Evolutionary conservation across 2,329 filamentous ascomycete genomes (phyloP).

Genomic region (Bipolaris zeicola): DNA sequence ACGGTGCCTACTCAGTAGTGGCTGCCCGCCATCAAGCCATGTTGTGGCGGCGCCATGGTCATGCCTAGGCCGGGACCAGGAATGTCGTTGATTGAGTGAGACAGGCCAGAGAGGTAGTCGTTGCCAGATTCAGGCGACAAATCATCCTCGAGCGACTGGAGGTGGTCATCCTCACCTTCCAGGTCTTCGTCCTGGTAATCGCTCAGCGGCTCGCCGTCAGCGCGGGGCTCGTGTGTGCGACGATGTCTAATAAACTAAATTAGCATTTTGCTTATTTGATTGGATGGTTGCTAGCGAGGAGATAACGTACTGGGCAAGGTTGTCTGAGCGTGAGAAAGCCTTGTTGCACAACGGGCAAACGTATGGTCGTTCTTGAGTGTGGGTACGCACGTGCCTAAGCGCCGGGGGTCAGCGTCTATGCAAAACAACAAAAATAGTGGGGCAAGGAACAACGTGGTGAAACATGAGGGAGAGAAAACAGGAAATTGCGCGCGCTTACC

Average conservation of each 20-base stretch:
- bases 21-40: constrained; percentile 52
- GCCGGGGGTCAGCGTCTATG: constrained; percentile 57
- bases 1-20: constrained; percentile 45
- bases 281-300: constrained; percentile 8
- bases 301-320: constrained; percentile 85
- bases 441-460: constrained; percentile 13
- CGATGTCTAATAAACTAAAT: constrained; percentile 62
- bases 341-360: constrained; percentile 98
- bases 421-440: constrained; percentile 36
- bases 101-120: constrained; percentile 56
- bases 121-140: constrained; percentile 75
- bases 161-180: constrained; percentile 85
- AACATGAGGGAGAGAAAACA: constrained; percentile 16
- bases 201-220: constrained; percentile 66
- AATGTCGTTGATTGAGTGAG: constrained; percentile 45
- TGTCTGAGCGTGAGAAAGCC: constrained; percentile 97
- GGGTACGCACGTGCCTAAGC: constrained; percentile 93
- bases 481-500: constrained; percentile 68
- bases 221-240: constrained; percentile 79
- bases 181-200: constrained; percentile 78
- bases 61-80: constrained; percentile 42
- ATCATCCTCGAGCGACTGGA: constrained; percentile 78
- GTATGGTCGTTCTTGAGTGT: constrained; percentile 99
- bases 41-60: constrained; percentile 51
- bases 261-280: constrained; percentile 29